Base-by-base conservation (phyloP, 805 yeast genomes). In the Vanderwaltozyma tropicalis region DNA sequence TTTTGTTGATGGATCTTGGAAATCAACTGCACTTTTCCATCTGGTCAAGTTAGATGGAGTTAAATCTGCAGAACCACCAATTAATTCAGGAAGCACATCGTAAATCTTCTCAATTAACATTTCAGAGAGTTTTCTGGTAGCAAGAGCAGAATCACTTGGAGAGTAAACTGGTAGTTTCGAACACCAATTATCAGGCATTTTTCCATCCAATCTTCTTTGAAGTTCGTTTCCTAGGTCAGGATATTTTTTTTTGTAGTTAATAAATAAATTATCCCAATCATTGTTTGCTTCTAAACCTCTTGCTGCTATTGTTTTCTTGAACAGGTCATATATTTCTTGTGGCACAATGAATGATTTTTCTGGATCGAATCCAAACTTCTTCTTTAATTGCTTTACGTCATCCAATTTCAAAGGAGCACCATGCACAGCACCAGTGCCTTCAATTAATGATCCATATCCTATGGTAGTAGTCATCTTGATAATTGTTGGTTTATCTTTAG, bases 31-130 rank as follows among this genome's bases (percentile, higher is more conserved):
- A 45, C 69, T 78, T 54, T 73, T 62, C 73, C 92, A 76, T 73
- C 94, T 79, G 57, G 97, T 89, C 71, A 86, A 75, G 76, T 88
- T 92, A 39, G 97, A 89, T 49, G 94, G 94, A 41, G 97, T 92
- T 68, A 89, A 77, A 68, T 89, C 98, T 41, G 98, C 98, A 49
- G 97, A 88, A 55, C 97, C 97, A 69, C 96, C 96, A 56, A 89
- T 67, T 46, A 89, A 69, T 72, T 87, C 96, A 40, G 97, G 97
- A 37, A 92, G 49, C 32, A 51, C 72, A 20, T 71, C 72, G 52
- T 72, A 69, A 51, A 89, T 63, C 47, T 68, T 64, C 51, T 72
- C 69, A 55, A 89, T 68, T 30, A 81, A 85, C 48, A 70, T 71
- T 72, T 88, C 96, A 38, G 94, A 82, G 57, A 88, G 71, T 74